A percentile compares a stretch with the other conserved stretches of the same genome.
These are phyloP conservation scores for Neofusicoccum sp. DNA, from an alignment of 2,329 filamentous ascomycete species.

Conservation along the genomic window DNA sequence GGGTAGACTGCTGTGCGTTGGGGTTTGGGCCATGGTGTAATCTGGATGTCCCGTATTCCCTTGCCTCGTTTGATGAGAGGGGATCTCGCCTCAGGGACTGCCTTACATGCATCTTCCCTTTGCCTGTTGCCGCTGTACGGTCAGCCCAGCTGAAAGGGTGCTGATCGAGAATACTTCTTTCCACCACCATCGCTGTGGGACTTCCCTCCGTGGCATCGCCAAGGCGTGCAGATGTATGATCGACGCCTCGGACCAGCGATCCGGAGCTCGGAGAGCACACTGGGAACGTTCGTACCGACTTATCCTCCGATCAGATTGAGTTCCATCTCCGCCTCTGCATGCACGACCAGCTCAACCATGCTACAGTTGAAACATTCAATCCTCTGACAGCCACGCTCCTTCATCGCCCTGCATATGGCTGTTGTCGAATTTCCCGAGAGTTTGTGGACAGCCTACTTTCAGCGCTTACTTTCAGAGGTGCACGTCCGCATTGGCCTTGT, in stretches of 20 bases:
- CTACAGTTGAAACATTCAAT: background rate
- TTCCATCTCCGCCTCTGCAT: background rate
- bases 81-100: background rate
- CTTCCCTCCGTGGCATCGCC: background rate
- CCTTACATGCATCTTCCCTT: background rate
- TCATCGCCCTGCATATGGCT: no score
- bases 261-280: background rate
- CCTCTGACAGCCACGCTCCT: no score
- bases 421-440: no score
- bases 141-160: background rate
- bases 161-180: background rate
- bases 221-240: background rate
- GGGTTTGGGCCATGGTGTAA: background rate
- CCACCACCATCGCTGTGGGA: background rate
- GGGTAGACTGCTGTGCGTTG: no score
- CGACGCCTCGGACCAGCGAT: background rate
- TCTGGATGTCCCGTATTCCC: background rate
- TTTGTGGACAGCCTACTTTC: no score
- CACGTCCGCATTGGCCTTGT: no score
- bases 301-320: background rate
- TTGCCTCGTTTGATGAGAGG: slow-evolving; percentile 15
- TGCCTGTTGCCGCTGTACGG: background rate
- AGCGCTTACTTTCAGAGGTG: no score
- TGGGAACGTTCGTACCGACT: background rate
- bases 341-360: background rate